Evolutionary conservation across 2,329 filamentous ascomycete genomes (phyloP).

Genomic region (Claviceps sp.): DNA sequence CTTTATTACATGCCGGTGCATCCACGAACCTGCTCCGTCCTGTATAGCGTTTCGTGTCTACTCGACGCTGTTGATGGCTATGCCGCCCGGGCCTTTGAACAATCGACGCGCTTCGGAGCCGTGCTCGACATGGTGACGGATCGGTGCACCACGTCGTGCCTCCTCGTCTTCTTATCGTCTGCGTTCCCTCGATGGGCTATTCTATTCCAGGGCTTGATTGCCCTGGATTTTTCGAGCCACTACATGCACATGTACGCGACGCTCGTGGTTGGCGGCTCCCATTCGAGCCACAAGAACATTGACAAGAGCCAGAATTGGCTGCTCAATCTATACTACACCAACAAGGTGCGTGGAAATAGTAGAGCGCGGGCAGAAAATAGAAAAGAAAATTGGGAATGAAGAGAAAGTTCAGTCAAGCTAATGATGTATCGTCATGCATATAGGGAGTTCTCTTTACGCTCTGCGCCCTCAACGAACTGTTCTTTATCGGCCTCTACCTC

Average conservation of each 20-base stretch:
- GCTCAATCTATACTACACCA: slow-evolving; percentile 92
- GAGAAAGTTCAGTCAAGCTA: neutral
- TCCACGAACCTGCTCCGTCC: slow-evolving; percentile 81
- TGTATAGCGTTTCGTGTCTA: slow-evolving; percentile 89
- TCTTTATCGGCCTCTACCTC: slow-evolving; percentile 97
- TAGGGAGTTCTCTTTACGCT: slow-evolving; percentile 83
- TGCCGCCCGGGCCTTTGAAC: slow-evolving; percentile 66
- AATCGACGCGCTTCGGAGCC: slow-evolving; percentile 89
- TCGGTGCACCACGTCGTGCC: slow-evolving; percentile 87
- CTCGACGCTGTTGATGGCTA: slow-evolving; percentile 92
- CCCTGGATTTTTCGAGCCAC: slow-evolving; percentile 85
- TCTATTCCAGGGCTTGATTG: slow-evolving; percentile 86
- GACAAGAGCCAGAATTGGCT: slow-evolving; percentile 79
- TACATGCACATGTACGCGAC: slow-evolving; percentile 99
- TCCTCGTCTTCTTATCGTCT: slow-evolving; percentile 87
- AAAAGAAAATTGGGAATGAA: neutral
- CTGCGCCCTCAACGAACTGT: slow-evolving; percentile 84
- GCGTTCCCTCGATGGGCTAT: slow-evolving; percentile 92
- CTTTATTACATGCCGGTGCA: slow-evolving; percentile 99
- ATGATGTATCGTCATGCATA: neutral
- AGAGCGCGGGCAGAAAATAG: neutral
- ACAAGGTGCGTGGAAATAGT: slow-evolving; percentile 60
- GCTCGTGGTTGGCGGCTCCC: slow-evolving; percentile 68
- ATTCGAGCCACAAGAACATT: slow-evolving; percentile 84
- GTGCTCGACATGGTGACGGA: slow-evolving; percentile 99